These are phyloP conservation scores for Durusdinium trenchii DNA, from an alignment of 73 alveolate species.

Conservation along the genomic window DNA sequence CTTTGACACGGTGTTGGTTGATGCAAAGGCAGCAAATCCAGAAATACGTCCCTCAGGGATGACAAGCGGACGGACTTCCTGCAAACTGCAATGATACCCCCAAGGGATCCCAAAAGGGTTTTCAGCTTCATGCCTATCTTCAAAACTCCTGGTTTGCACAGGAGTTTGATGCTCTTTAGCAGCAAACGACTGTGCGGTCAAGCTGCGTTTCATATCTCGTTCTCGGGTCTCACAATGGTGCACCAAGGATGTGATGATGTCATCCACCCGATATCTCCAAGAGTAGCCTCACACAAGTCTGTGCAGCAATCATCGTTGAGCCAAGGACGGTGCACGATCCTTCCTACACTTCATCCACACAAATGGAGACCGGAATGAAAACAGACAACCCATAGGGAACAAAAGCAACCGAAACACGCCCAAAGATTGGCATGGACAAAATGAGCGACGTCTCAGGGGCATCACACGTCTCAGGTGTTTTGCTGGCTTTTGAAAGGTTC, in stretches of 20 bases:
- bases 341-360: too few species aligned
- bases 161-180: background rate
- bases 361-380: too few species aligned
- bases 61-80: background rate
- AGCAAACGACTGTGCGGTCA: background rate
- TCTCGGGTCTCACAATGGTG: background rate
- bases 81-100: background rate
- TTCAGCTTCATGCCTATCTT: background rate
- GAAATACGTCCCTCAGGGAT: slow-evolving; percentile 42
- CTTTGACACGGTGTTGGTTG: slow-evolving; percentile 88
- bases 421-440: too few species aligned
- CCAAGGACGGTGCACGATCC: too few species aligned
- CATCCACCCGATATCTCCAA: slow-evolving; percentile 48
- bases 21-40: slow-evolving; percentile 94
- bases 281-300: slow-evolving; percentile 6
- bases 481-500: too few species aligned
- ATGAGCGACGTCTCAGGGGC: too few species aligned
- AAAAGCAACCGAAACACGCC: too few species aligned
- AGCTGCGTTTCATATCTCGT: background rate
- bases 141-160: background rate
- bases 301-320: background rate
- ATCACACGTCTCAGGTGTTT: too few species aligned
- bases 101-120: background rate
- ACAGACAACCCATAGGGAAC: too few species aligned
- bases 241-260: background rate